Evolutionary conservation across 768 basidiomycete genomes (phyloP), one percentile per base, ranked within the genome.

Genomic region (Cubamyces lactineus): DNA sequence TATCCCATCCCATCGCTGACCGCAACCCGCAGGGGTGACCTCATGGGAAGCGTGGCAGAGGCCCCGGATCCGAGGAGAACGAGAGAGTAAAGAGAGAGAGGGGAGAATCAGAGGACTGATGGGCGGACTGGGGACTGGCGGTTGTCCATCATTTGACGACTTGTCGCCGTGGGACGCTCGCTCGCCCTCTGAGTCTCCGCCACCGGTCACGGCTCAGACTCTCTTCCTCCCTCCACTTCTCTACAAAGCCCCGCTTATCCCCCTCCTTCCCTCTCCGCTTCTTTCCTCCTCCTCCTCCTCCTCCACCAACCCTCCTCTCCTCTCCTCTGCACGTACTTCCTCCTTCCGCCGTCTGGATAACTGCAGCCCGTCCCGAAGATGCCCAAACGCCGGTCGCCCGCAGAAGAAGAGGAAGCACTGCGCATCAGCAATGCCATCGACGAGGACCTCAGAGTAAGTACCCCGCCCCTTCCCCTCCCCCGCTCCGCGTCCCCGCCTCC

Each of bases 381-480:
- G 62, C 57, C 59, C 41, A 56, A 56, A 40, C 57, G 62, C 26
- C 65, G 65, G 28, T 30, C 16, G 12, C 56, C 67, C 46, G 57
- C 41, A 6, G 67, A 66, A 26, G 58, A 69, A 9, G 62, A 63
- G 9, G 66, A 67, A 57, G 68, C 68, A 28, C 46, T 57, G 19
- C 66, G 66, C 54, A 53, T 69, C 59, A 63, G 61, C 64, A 66
- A 66, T 38, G 55, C 64, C 45, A 69, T 69, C 23, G 68, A 69
- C 52, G 68, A 69, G 15, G 68, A 69, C 21, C 65, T 69, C 53
- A 57, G 58, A 53, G 68, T 69, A 41, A 41, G 47, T n/a, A n/a
- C n/a, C n/a, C n/a, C 47, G 46, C 57, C 5, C n/a, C 17, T 12
- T 17, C 16, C 46, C 28, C 28, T 8, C 8, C 28, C 28, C 28